Evolutionary conservation across 179 eudicot species (phyloP), one percentile per base, ranked within the genome.

Genomic region (Dionaea muscipula): DNA sequence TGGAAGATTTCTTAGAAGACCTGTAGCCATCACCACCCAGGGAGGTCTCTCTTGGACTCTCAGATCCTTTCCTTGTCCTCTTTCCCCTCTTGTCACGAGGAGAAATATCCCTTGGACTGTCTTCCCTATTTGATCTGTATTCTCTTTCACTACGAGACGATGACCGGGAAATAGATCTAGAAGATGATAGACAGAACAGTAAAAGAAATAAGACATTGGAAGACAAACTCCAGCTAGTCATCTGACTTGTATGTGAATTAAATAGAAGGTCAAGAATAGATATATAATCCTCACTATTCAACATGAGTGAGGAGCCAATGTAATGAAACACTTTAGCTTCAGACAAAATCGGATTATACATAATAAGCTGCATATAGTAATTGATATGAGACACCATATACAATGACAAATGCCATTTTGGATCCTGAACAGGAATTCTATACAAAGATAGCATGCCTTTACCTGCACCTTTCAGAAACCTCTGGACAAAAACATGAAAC

Each of bases 391-490:
- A 26, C 12, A 21, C 31, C 44, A 26, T 40, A 25, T 13, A 46
- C 2, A 4, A 52, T 24, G 36, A 16, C 51, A 55, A 40, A 22
- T 36, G 27, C 17, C 9, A n/a, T 16, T 22, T 49, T 18, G 19
- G 22, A 43, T 26, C 46, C 40, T 23, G 62, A 43, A 26, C 16
- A 41, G 44, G 39, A 51, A 72, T 68, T 55, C 78, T 67, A 65
- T 47, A 56, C 50, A 71, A 55, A 61, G 67, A 54, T 71, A 75
- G 60, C 68, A 68, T 64, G 72, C 72, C 76, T 76, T 83, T 84
- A 86, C 95, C 95, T 84, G 94, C 57, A 71, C 58, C 62, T 58
- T 73, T 76, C 67, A 70, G 76, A 72, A 56, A 74, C 77, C 77
- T 70, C 80, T 36, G 76, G 66, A 66, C 75, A 79, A 75, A 73